These are phyloP conservation scores for Skeletonema tropicum DNA, from an alignment of 108 stramenopile species.

Conservation along the genomic window DNA sequence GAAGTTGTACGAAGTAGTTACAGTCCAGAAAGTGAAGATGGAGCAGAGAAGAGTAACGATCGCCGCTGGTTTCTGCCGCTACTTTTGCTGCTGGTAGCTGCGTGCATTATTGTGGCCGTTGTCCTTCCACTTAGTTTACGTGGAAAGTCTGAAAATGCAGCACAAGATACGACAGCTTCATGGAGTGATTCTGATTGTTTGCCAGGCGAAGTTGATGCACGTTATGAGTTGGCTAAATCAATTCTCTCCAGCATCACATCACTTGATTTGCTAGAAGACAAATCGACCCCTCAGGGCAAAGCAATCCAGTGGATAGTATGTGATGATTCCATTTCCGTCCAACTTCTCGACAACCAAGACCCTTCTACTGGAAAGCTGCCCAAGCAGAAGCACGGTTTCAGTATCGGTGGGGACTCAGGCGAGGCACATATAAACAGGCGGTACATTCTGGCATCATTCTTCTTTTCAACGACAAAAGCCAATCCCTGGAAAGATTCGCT, in stretches of 20 bases:
- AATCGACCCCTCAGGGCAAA: conserved; percentile 3
- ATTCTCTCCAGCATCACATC: not conserved
- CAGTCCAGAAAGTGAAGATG: no score
- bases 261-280: not conserved
- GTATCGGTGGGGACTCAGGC: not conserved
- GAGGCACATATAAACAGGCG: not conserved
- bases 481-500: conserved; percentile 3
- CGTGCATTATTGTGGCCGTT: no score
- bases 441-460: conserved; percentile 5
- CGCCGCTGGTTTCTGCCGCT: no score
- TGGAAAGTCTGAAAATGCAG: no score
- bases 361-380: not conserved
- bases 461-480: not conserved
- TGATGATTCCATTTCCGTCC: not conserved
- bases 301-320: conserved; percentile 15
- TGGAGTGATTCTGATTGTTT: no score
- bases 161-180: no score
- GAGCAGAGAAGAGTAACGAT: no score
- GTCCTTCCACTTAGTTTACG: no score
- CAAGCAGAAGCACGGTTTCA: not conserved
- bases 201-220: no score
- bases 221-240: not conserved
- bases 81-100: no score
- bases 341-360: not conserved
- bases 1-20: no score